phyloP scores from a whole-genome alignment of 148 eudicot species.

The Rheum nobile region DNA sequence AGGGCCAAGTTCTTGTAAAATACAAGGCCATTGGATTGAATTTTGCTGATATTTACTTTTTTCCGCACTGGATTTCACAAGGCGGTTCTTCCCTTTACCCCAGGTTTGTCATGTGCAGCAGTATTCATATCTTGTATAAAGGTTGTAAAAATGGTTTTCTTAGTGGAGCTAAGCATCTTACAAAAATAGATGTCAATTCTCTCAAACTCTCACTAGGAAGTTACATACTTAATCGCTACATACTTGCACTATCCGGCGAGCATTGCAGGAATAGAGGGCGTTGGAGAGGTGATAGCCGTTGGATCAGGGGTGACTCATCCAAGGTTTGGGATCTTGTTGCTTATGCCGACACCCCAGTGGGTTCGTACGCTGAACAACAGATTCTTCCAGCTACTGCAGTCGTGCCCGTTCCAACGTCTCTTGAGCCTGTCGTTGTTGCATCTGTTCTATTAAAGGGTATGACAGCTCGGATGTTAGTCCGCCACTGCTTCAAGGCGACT shows the following conservation, averaged over 20 bases:
- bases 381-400: slow-evolving; percentile 2
- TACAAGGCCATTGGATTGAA: slow-evolving; percentile 84
- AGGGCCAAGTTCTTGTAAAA: slow-evolving; percentile 70
- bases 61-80: slow-evolving; percentile 72
- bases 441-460: not conserved
- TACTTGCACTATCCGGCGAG: not conserved
- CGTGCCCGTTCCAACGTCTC: slow-evolving; percentile 4
- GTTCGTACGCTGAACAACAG: slow-evolving; percentile 79
- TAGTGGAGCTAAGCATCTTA: not conserved
- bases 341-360: slow-evolving; percentile 61
- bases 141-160: not conserved
- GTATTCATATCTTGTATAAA: no score
- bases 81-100: slow-evolving; percentile 54
- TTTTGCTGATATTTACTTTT: slow-evolving; percentile 69
- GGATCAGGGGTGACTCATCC: slow-evolving; percentile 67
- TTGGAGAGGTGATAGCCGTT: slow-evolving; percentile 70
- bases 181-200: no score
- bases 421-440: slow-evolving; percentile 1
- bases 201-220: no score
- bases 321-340: slow-evolving; percentile 73
- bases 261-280: slow-evolving; percentile 72
- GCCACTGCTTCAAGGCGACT: not conserved
- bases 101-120: slow-evolving; percentile 44
- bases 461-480: not conserved
- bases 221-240: no score